Percentiles rank a stretch among this genome's conserved stretches.
phyloP scores from a whole-genome alignment of 139 green algal species.

The Haematococcus sp. region DNA sequence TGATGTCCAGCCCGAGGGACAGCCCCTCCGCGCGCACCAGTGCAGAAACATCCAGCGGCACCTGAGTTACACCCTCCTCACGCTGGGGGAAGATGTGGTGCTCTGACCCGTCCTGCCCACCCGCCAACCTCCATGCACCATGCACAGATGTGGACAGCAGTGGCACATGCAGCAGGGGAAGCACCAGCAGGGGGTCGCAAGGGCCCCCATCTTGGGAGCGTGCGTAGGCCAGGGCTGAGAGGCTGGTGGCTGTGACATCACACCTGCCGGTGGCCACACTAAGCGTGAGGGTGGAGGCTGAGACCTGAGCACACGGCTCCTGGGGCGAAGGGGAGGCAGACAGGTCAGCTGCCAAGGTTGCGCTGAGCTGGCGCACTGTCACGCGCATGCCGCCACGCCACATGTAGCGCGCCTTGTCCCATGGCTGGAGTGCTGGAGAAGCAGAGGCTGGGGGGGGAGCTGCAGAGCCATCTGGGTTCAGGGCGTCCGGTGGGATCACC shows the following conservation, averaged over 20 bases:
- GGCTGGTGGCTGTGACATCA: constrained; percentile 20
- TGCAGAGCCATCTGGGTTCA: constrained; percentile 29
- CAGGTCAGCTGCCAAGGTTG: background rate
- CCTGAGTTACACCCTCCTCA: constrained; percentile 29
- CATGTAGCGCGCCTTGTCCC: constrained; percentile 48
- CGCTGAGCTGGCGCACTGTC: background rate
- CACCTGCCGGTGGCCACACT: constrained; percentile 12
- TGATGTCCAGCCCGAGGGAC: constrained; percentile 32
- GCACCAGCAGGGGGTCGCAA: constrained; percentile 45
- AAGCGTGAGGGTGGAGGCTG: constrained; percentile 24
- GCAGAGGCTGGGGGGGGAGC: background rate
- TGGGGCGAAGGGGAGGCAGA: constrained; percentile 3
- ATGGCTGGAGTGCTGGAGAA: constrained; percentile 24
- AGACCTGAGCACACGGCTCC: constrained; percentile 32
- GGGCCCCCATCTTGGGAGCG: constrained; percentile 11
- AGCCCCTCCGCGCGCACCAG: constrained; percentile 33
- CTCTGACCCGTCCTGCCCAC: constrained; percentile 34
- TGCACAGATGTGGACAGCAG: constrained; percentile 17
- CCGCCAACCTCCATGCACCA: constrained; percentile 46
- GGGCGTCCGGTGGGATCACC: constrained; percentile 48
- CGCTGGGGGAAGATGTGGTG: constrained; percentile 61
- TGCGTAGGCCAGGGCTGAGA: constrained; percentile 27
- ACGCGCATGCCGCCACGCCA: constrained; percentile 45
- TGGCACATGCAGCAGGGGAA: constrained; percentile 41
- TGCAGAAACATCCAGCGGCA: constrained; percentile 39